phyloP scores from a whole-genome alignment of 108 stramenopile genomes.

The Pelagomonas calceolata region DNA sequence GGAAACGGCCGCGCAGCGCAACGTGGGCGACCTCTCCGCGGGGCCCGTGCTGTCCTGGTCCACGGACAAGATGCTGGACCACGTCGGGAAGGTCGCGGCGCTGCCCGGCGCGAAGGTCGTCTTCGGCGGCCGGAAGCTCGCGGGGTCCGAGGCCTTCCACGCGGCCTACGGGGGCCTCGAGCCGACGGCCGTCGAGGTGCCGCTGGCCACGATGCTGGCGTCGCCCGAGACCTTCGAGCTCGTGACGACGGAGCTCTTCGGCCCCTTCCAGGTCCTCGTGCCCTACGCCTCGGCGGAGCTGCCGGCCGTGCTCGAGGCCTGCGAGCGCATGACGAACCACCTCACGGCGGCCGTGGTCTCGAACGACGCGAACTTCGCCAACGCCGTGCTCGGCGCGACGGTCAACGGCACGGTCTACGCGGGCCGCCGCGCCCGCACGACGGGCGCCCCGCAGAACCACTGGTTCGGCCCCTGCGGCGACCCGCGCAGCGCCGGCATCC shows the following conservation, averaged over 20 bases:
- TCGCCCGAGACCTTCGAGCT: conserved; percentile 55
- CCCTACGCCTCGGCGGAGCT: conserved; percentile 68
- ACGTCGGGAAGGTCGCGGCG: conserved; percentile 53
- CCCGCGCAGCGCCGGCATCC: conserved; percentile 80
- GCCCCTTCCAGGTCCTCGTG: conserved; percentile 90
- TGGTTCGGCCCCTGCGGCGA: conserved; percentile 96
- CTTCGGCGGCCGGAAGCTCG: conserved; percentile 76
- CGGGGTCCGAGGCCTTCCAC: conserved; percentile 64
- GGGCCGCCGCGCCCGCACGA: conserved; percentile 87
- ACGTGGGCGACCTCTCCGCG: conserved; percentile 69
- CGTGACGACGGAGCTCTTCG: conserved; percentile 83
- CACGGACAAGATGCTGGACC: conserved; percentile 64
- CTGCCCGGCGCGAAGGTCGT: conserved; percentile 75
- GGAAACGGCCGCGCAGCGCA: conserved; percentile 58
- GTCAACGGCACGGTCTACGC: conserved; percentile 97
- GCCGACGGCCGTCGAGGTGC: conserved; percentile 92
- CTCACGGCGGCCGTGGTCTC: conserved; percentile 94
- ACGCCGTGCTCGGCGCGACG: conserved; percentile 70
- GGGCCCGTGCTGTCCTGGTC: conserved; percentile 88
- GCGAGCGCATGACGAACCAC: conserved; percentile 87
- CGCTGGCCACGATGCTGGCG: conserved; percentile 75
- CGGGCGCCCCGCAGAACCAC: conserved; percentile 98
- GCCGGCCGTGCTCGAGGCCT: conserved; percentile 61
- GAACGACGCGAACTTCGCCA: conserved; percentile 72
- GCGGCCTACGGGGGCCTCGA: conserved; percentile 82